Evolutionary conservation across 768 basidiomycete genomes (phyloP), one percentile per base, ranked within the genome.

Genomic region (Roridomyces roridus): DNA sequence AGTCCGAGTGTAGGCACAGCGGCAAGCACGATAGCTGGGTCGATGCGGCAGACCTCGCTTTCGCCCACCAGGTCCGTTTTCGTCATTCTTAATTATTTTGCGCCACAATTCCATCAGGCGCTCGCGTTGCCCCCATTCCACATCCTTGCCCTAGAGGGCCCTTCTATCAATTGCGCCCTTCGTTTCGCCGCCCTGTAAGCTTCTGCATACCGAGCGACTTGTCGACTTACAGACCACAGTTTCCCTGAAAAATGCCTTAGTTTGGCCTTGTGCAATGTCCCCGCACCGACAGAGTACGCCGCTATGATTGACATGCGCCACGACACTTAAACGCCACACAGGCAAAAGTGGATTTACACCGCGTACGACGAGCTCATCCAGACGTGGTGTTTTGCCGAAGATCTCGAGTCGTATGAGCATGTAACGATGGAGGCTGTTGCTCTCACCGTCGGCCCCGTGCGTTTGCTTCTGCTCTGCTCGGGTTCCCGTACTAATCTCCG

Each of bases 31-130:
- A 93, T 70, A 82, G 79, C 55, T 93, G 89, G 84, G 89, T 91
- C 7, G 84, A 89, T 37, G 88, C 90, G 2, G 91, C 89, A 31
- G 91, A 92, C 74, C 65, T 92, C 34, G 91, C 88, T 4, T 77
- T 82, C 15, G 85, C 83, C 47, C 81, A 82, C 61, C 82, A 85
- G 71, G 89, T 86, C 57, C 40, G 83, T 75, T 12, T 21, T 9
- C 46, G 5, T 23, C 23, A 15, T 5, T 46, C 24, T 35, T 51
- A 8, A 40, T 35, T 23, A 31, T 18, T 23, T 28, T 60, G 46
- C 35, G 31, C 31, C 31, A 34, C 31, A 34, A 34, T 34, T 8
- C 31, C 31, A 34, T 34, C 59, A 92, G 87, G 72, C 77, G 12
- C 79, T 93, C 11, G 77, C 78, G 55, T 74, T 92, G 14, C 85